Base-by-base conservation (phyloP, 140 eudicot species). In the Ambrosia hybrid region DNA sequence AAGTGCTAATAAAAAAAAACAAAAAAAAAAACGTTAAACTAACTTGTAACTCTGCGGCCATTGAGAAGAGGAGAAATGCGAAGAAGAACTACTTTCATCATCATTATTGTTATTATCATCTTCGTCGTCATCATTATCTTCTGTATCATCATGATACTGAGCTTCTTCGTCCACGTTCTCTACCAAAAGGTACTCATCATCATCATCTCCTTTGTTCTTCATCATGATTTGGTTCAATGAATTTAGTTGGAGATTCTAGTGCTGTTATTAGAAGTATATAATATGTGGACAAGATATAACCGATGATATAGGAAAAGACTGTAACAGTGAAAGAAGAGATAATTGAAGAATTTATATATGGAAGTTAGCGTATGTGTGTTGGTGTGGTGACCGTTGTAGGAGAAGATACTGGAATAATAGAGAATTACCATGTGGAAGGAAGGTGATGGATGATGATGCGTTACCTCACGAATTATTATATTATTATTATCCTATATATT, bases 21-120 rank as follows among this genome's bases (percentile, higher is more conserved):
- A 21, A 21, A 21, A 67, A 53, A 14, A 48, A 26, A 15, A 0
- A 5, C 13, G 26, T 12, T 10, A 30, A 2, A 33, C 41, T 48
- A 65, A 92, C 98, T 86, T 85, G 73, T 79, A 87, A 83, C 96
- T 92, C 78, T 83, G 98, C 55, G 96, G 96, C 96, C 96, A 89
- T 67, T 86, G 94, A 65, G 55, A 91, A 37, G 94, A 86, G 39
- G 63, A 59, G 57, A 82, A 78, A 61, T 84, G 80, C 10, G 87
- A 74, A 30, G 84, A 70, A 13, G 80, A 74, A 51, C 63, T 16
- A 3, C 65, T 71, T 37, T n/a, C 87, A 30, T 75, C 72, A 36
- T 60, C 30, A 21, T 21, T 21, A 21, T 21, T 21, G 30, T 21
- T n/a, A n/a, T 81, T 73, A n/a, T n/a, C n/a, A n/a, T 81, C 76